Base-by-base conservation (phyloP, 116 monocot species). In the Zostera marina region DNA sequence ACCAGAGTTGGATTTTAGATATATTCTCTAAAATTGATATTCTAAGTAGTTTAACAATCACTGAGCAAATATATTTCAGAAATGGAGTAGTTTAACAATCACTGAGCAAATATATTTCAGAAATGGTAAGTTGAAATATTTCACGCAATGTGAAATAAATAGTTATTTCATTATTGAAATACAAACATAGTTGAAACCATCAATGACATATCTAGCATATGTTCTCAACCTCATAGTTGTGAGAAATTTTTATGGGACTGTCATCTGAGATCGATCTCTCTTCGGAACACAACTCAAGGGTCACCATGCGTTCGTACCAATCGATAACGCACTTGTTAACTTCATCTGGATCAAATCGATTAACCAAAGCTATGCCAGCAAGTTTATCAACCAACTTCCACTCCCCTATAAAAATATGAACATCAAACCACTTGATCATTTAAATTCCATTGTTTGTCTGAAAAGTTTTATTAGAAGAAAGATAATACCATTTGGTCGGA, bases 281-380 rank as follows among this genome's bases (percentile, higher is more conserved):
- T 59, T 81, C 89, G 5, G 96, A 85, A 85, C 89, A 98, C 52
- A 98, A 62, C 72, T 85, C 96, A 77, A 98, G 41, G 61, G 80
- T 98, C 49, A 89, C 85, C 16, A 65, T 66, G 45, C 89, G 76
- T 2, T 60, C 60, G 41, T 83, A 85, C 96, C 96, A 98, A 59
- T 85, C 76, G 8, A 98, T 64, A 70, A 89, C 3, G 61, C 90
- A 98, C 70, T 86, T 88, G 44, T 72, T 72, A 20, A 89, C 90
- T 64, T 89, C 69, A 44, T 52, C 60, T 11, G 61, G 38, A 20
- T 98, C 63, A 47, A 98, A 89, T 2, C 66, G 71, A 58, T 98
- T 89, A 14, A 89, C 69, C 68, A 96, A 58, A 7, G 60, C 46
- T 11, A 82, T 43, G 17, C 96, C 96, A 4, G 74, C 74, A 45